These are phyloP conservation scores for Fonsecaea pedrosoi DNA, from an alignment of 2,329 filamentous ascomycete genomes.

Conservation along the genomic window DNA sequence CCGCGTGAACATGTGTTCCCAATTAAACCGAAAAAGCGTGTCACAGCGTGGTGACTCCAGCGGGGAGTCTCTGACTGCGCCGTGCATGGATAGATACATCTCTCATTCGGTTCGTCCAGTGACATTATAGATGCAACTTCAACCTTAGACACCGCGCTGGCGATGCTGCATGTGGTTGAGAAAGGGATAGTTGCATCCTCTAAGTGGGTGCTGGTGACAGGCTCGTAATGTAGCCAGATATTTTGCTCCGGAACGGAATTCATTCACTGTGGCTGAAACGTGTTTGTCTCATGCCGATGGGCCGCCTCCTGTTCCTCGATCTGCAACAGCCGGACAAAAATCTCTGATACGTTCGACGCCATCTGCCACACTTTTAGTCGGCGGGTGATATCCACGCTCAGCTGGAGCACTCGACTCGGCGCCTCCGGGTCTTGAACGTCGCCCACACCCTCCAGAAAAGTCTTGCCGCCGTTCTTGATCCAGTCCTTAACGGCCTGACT, in stretches of 20 bases:
- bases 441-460: conserved; percentile 20
- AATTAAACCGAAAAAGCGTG: not conserved
- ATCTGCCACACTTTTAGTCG: conserved; percentile 22
- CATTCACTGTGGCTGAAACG: not conserved
- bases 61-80: no score
- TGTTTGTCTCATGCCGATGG: not conserved
- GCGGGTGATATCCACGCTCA: conserved; percentile 17
- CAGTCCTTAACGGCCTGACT: conserved; percentile 12
- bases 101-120: not conserved
- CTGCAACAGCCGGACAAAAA: conserved; percentile 18
- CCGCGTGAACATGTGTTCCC: not conserved
- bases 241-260: not conserved
- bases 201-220: no score
- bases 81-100: not conserved
- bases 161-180: no score
- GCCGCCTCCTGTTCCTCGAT: conserved; percentile 12
- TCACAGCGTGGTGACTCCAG: not conserved
- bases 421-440: conserved; percentile 10
- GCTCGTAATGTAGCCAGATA: no score
- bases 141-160: not conserved
- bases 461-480: conserved; percentile 19
- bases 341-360: conserved; percentile 20
- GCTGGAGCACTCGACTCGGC: conserved; percentile 8
- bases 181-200: no score
- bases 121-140: not conserved